A percentile compares a stretch with the other conserved stretches of the same genome.
phyloP scores from a whole-genome alignment of 73 alveolate species.

The Durusdinium trenchii region DNA sequence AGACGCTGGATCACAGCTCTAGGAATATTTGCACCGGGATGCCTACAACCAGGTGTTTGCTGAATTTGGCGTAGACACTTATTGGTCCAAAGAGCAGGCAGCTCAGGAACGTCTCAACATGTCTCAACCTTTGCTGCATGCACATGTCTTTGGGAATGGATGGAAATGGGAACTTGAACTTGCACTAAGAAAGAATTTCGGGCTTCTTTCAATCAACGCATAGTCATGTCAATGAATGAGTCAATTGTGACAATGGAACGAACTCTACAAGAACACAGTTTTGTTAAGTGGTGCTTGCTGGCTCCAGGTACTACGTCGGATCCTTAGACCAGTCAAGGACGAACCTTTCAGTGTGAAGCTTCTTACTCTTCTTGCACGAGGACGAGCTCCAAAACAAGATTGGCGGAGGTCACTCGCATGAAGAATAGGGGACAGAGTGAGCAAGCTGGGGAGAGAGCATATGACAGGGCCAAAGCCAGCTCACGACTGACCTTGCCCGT shows the following conservation, averaged over 20 bases:
- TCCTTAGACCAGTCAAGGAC: background rate
- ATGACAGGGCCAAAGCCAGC: background rate
- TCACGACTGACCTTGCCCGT: background rate
- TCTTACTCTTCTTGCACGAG: background rate
- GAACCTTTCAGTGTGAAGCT: background rate
- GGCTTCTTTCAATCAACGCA: too few relatives aligned
- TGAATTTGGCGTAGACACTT: conserved; percentile 38
- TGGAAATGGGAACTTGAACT: too few relatives aligned
- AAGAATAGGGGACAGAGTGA: background rate
- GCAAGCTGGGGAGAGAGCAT: background rate
- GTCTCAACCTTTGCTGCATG: too few relatives aligned
- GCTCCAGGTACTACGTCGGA: background rate
- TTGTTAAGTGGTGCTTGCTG: background rate
- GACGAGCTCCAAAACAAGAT: conserved; percentile 83
- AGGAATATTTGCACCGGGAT: conserved; percentile 83
- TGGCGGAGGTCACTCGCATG: conserved; percentile 57
- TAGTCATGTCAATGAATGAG: too few relatives aligned
- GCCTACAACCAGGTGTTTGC: conserved; percentile 86
- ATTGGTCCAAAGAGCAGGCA: conserved; percentile 74
- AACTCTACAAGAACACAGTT: too few relatives aligned
- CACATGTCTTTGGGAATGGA: too few relatives aligned
- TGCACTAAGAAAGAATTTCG: too few relatives aligned
- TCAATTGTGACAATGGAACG: too few relatives aligned
- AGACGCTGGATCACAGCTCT: background rate
- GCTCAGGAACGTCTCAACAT: conserved; percentile 18